Evolutionary conservation across 2,329 filamentous ascomycete genomes (phyloP).

Genomic region (Sclerotinia nivalis): DNA sequence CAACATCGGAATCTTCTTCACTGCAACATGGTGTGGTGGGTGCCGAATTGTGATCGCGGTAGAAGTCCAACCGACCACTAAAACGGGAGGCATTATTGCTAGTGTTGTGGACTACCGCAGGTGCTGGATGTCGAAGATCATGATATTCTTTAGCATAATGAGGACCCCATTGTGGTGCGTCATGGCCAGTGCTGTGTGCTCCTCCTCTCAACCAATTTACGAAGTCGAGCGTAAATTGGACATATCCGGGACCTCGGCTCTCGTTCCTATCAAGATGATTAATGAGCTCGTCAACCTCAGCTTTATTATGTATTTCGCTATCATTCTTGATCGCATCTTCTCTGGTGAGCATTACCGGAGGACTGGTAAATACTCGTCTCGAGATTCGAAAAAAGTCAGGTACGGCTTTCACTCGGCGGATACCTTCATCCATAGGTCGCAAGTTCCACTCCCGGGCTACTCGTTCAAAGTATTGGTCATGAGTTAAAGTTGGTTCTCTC

Average conservation of each 20-base stretch:
- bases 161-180: slow-evolving; percentile 4
- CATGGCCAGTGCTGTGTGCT: background rate
- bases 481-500: background rate
- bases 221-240: slow-evolving; percentile 3
- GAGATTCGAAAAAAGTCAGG: background rate
- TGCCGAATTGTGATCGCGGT: background rate
- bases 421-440: background rate
- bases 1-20: background rate
- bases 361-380: too few relatives aligned
- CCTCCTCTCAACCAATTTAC: background rate
- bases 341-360: background rate
- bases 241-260: slow-evolving; percentile 15
- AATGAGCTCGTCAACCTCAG: background rate
- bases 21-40: background rate
- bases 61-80: background rate
- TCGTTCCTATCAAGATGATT: background rate
- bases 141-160: background rate
- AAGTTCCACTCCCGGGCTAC: background rate
- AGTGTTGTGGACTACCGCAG: background rate
- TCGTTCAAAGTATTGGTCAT: background rate
- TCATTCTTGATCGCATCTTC: background rate
- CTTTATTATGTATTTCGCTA: too few relatives aligned
- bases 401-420: background rate
- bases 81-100: background rate
- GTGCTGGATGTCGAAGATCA: too few relatives aligned